Conservation (phyloP, 768 basidiomycete genomes). For the Lyophyllum decastes region DNA sequence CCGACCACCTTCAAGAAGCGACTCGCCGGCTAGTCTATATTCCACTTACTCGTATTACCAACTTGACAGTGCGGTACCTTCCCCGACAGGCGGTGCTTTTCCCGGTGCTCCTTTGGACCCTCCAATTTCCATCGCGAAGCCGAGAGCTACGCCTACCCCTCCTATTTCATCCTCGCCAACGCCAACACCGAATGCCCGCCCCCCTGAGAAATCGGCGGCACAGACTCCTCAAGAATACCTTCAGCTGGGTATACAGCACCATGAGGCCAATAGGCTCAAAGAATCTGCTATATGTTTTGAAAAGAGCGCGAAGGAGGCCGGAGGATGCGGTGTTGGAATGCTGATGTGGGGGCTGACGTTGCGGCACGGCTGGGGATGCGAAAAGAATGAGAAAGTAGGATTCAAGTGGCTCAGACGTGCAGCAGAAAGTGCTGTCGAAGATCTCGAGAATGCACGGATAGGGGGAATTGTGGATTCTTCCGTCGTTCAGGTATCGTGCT, state of each 20-base stretch:
- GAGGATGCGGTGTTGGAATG: slow-evolving; percentile 89
- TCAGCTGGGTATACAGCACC: slow-evolving; percentile 75
- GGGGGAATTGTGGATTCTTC: slow-evolving; percentile 48
- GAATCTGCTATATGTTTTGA: slow-evolving; percentile 79
- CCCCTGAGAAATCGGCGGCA: slow-evolving; percentile 5
- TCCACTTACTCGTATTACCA: slow-evolving; percentile 71
- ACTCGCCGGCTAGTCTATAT: slow-evolving; percentile 48
- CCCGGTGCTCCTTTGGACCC: slow-evolving; percentile 16
- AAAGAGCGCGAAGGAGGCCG: slow-evolving; percentile 67
- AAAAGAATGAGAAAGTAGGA: slow-evolving; percentile 74
- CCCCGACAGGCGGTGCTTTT: slow-evolving; percentile 38
- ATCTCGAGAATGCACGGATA: slow-evolving; percentile 64
- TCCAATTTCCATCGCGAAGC: slow-evolving; percentile 14
- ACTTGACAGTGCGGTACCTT: slow-evolving; percentile 45
- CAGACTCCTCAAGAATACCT: slow-evolving; percentile 66
- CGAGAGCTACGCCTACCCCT: slow-evolving; percentile 13
- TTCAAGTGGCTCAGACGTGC: slow-evolving; percentile 85
- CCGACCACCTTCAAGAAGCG: slow-evolving; percentile 36
- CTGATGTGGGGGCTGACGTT: slow-evolving; percentile 88
- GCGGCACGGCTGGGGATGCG: slow-evolving; percentile 87
- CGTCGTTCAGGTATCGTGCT: slow-evolving; percentile 49
- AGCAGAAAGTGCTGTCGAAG: slow-evolving; percentile 77
- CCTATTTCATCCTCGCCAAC: slow-evolving; percentile 6
- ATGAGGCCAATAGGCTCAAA: slow-evolving; percentile 68
- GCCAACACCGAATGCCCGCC: slow-evolving; percentile 7